Conservation (phyloP, 2,329 filamentous ascomycete genomes). For the Aspergillus aculeatinus region DNA sequence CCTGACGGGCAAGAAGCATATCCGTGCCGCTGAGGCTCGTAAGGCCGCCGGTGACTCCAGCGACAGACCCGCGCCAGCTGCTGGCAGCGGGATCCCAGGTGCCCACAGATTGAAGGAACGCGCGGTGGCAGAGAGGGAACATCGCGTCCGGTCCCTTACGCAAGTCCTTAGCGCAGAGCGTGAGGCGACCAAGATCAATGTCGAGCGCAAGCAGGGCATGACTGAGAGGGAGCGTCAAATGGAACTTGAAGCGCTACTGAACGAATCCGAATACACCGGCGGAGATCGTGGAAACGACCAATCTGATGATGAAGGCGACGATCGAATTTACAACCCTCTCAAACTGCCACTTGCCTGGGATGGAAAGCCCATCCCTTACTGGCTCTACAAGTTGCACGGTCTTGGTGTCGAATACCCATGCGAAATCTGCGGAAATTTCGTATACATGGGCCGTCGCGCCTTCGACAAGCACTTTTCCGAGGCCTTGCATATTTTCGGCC, state of each 20-base stretch:
- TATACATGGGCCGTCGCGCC: conserved; percentile 95
- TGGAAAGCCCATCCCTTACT: conserved; percentile 97
- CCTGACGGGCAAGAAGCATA: conserved; percentile 86
- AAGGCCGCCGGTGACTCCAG: conserved; percentile 45
- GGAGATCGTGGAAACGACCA: conserved; percentile 52
- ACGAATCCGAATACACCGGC: conserved; percentile 50
- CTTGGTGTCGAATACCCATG: conserved; percentile 92
- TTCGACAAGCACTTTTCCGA: conserved; percentile 99
- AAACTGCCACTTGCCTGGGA: conserved; percentile 97
- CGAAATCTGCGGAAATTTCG: conserved; percentile 96
- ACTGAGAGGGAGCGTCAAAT: conserved; percentile 93
- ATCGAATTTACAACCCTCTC: conserved; percentile 93
- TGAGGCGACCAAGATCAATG: conserved; percentile 85
- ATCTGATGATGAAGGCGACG: conserved; percentile 74
- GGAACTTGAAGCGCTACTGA: conserved; percentile 84
- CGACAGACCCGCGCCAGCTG: conserved; percentile 27
- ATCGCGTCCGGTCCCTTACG: conserved; percentile 75
- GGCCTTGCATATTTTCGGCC: conserved; percentile 83
- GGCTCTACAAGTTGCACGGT: conserved; percentile 96
- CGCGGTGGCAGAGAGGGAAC: conserved; percentile 85
- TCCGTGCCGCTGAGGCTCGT: conserved; percentile 73
- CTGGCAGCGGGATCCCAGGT: conserved; percentile 22
- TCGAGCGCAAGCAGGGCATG: conserved; percentile 96
- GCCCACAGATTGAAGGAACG: conserved; percentile 71
- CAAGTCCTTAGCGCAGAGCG: conserved; percentile 83